Evolutionary conservation across 768 basidiomycete genomes (phyloP).

Genomic region (Russula vinacea): DNA sequence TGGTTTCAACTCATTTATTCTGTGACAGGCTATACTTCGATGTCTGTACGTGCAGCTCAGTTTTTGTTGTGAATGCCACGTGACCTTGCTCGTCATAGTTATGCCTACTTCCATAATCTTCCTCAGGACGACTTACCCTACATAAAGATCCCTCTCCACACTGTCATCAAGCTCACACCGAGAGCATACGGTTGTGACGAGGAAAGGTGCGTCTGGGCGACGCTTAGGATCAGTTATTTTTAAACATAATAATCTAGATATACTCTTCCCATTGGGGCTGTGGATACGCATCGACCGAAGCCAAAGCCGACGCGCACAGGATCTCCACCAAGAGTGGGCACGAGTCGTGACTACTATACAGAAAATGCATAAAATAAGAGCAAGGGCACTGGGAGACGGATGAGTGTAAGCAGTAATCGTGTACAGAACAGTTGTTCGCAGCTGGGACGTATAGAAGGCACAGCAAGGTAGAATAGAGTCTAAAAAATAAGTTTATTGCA

Average conservation of each 20-base stretch:
- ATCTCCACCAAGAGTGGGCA: slow-evolving; percentile 19
- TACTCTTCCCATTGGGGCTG: slow-evolving; percentile 84
- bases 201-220: slow-evolving; percentile 58
- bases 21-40: slow-evolving; percentile 64
- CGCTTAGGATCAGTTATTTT: not conserved
- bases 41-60: slow-evolving; percentile 53
- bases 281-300: slow-evolving; percentile 86
- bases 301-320: slow-evolving; percentile 34
- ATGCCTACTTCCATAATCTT: slow-evolving; percentile 94
- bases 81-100: slow-evolving; percentile 46
- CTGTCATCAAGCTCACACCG: slow-evolving; percentile 96
- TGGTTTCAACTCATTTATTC: not conserved
- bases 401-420: not conserved
- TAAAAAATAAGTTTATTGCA: too few species aligned
- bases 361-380: slow-evolving; percentile 21
- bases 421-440: not conserved
- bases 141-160: slow-evolving; percentile 95
- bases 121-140: slow-evolving; percentile 94
- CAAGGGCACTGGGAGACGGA: not conserved
- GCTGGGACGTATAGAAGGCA: not conserved
- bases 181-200: slow-evolving; percentile 99
- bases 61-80: not conserved
- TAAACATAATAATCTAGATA: slow-evolving; percentile 49
- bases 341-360: slow-evolving; percentile 32
- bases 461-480: not conserved